These are phyloP conservation scores for Rhododendron vialii DNA, from an alignment of 148 eudicot genomes.

Conservation along the genomic window DNA sequence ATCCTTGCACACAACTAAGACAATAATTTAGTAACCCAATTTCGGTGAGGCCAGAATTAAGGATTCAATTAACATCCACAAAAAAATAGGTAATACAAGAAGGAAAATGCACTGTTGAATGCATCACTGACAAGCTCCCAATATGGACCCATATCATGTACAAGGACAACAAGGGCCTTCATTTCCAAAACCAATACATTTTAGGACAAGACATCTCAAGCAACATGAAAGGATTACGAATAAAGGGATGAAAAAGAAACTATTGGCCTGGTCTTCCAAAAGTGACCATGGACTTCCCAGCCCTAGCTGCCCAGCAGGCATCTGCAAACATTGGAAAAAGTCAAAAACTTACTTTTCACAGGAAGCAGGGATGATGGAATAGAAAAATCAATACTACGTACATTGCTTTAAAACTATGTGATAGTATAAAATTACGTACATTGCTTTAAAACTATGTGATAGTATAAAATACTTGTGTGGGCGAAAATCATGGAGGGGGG, in stretches of 20 bases:
- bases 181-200: constrained; percentile 9
- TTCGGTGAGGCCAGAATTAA: too few species aligned
- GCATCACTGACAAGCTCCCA: constrained; percentile 98
- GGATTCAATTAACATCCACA: too few species aligned
- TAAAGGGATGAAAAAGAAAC: background rate
- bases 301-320: constrained; percentile 55
- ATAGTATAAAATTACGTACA: too few species aligned
- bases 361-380: background rate
- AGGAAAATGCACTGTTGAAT: constrained; percentile 41
- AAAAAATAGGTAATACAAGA: background rate
- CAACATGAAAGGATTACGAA: background rate
- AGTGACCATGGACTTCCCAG: constrained; percentile 78
- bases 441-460: too few species aligned
- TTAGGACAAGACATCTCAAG: constrained; percentile 17
- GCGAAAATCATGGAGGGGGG: too few species aligned
- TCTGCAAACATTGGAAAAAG: constrained; percentile 38
- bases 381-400: background rate
- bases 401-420: too few species aligned
- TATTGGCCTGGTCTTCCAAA: constrained; percentile 83
- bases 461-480: too few species aligned
- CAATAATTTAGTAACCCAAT: too few species aligned
- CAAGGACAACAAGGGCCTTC: constrained; percentile 96
- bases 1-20: too few species aligned
- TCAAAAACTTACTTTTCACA: constrained; percentile 15
- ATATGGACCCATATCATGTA: constrained; percentile 95